phyloP scores from a whole-genome alignment of 768 basidiomycete genomes.

The Xerocomellus intermedius region DNA sequence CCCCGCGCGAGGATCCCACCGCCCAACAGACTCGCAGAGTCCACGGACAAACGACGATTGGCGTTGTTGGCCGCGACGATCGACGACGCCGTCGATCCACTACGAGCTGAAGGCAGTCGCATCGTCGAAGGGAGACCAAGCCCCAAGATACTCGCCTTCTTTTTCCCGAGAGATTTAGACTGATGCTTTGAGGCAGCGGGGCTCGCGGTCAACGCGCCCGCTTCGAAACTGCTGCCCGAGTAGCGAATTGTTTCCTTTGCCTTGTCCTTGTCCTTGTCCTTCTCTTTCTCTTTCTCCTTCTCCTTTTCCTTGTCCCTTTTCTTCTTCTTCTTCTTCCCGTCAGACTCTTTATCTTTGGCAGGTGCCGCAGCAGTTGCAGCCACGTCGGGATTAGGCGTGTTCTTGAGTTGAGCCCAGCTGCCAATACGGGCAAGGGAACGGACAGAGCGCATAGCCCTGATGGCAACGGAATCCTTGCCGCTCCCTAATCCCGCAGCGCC shows the following conservation, averaged over 20 bases:
- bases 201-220: conserved; percentile 50
- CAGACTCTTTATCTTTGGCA: conserved; percentile 29
- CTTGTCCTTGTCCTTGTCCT: conserved; percentile 35
- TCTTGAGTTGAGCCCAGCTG: conserved; percentile 65
- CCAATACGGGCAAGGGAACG: conserved; percentile 68
- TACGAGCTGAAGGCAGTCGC: conserved; percentile 40
- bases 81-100: conserved; percentile 38
- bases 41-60: conserved; percentile 27
- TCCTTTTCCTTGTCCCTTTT: conserved; percentile 39
- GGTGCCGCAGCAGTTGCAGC: conserved; percentile 25
- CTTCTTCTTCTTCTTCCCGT: conserved; percentile 37
- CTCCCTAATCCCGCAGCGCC: conserved; percentile 19
- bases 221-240: conserved; percentile 68
- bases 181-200: conserved; percentile 25
- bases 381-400: conserved; percentile 33
- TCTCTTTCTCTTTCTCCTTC: conserved; percentile 36
- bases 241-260: conserved; percentile 38
- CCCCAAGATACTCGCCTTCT: conserved; percentile 62
- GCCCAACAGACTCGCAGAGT: conserved; percentile 32
- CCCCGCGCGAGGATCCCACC: conserved; percentile 32
- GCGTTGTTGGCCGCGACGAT: conserved; percentile 15
- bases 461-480: conserved; percentile 62
- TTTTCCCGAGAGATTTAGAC: conserved; percentile 44
- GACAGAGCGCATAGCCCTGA: conserved; percentile 77
- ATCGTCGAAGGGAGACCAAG: conserved; percentile 59